A percentile compares a stretch with the other conserved stretches of the same genome.
phyloP scores from a whole-genome alignment of 768 basidiomycete species.

The Leccinum imitatum region DNA sequence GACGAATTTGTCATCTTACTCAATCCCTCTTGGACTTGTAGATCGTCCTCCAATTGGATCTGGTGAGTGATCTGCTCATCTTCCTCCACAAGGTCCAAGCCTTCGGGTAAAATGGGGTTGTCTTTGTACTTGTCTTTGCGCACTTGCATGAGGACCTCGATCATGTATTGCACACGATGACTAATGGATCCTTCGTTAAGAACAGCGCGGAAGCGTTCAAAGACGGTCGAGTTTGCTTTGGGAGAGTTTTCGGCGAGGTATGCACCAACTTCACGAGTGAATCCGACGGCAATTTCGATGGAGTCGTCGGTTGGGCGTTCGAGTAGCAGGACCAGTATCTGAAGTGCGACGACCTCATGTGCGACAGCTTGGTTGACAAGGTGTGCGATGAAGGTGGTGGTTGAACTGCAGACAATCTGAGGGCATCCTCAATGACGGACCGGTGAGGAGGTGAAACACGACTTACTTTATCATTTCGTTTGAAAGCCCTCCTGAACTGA shows the following conservation, averaged over 20 bases:
- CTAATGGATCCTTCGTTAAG: conserved; percentile 94
- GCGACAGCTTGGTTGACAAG: conserved; percentile 93
- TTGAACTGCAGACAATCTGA: conserved; percentile 90
- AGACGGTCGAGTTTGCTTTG: conserved; percentile 92
- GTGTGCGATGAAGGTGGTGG: conserved; percentile 88
- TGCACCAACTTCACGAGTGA: conserved; percentile 96
- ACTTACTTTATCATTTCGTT: conserved; percentile 94
- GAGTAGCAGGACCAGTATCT: conserved; percentile 93
- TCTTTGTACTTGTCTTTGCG: conserved; percentile 99
- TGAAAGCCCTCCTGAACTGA: conserved; percentile 93
- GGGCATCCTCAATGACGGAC: not conserved
- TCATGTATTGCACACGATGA: conserved; percentile 98
- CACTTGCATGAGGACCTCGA: conserved; percentile 98
- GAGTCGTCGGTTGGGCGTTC: conserved; percentile 96
- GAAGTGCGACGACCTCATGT: conserved; percentile 90
- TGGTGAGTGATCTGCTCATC: conserved; percentile 98
- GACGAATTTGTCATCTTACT: conserved; percentile 55
- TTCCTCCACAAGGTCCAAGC: conserved; percentile 94
- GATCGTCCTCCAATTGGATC: conserved; percentile 87
- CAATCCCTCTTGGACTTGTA: conserved; percentile 91
- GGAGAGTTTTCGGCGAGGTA: conserved; percentile 92
- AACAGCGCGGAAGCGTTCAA: conserved; percentile 95
- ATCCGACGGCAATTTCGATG: conserved; percentile 97
- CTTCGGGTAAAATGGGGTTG: conserved; percentile 92
- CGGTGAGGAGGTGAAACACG: not conserved